phyloP scores from a whole-genome alignment of 2,329 filamentous ascomycete species.

The Exophiala oligosperma region DNA sequence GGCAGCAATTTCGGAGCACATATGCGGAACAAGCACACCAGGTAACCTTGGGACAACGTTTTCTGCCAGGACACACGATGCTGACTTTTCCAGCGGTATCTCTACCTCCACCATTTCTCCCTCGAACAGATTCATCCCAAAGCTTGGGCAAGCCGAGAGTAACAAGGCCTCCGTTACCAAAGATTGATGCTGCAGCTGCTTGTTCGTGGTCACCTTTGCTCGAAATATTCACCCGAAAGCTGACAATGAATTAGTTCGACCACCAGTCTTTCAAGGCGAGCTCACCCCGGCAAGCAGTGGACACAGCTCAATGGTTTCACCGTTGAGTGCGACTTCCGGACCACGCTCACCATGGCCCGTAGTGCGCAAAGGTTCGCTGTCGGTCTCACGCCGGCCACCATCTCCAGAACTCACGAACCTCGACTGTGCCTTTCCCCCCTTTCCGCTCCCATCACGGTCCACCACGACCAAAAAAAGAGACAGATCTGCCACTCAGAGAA shows the following conservation, averaged over 20 bases:
- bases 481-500: conserved; percentile 16
- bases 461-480: conserved; percentile 16
- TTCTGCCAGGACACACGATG: conserved; percentile 5
- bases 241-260: conserved; percentile 8
- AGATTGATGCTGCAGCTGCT: conserved; percentile 20
- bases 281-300: conserved; percentile 65
- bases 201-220: conserved; percentile 13
- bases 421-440: conserved; percentile 56
- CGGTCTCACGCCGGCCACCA: conserved; percentile 39
- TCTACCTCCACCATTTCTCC: conserved; percentile 11
- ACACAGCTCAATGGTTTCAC: conserved; percentile 64
- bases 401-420: conserved; percentile 50
- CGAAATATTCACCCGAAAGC: not conserved
- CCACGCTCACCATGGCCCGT: conserved; percentile 42
- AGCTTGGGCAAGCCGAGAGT: conserved; percentile 8
- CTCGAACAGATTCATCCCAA: conserved; percentile 18
- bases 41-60: conserved; percentile 35
- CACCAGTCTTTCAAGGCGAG: conserved; percentile 37
- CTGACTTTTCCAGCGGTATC: conserved; percentile 11
- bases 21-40: conserved; percentile 56
- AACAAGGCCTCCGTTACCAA: conserved; percentile 21
- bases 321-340: conserved; percentile 56
- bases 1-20: conserved; percentile 80
- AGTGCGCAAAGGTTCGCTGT: conserved; percentile 41
- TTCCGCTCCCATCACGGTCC: conserved; percentile 45